Evolutionary conservation across 352 stramenopile genomes (phyloP).

Genomic region (Pythium sukuiense): DNA sequence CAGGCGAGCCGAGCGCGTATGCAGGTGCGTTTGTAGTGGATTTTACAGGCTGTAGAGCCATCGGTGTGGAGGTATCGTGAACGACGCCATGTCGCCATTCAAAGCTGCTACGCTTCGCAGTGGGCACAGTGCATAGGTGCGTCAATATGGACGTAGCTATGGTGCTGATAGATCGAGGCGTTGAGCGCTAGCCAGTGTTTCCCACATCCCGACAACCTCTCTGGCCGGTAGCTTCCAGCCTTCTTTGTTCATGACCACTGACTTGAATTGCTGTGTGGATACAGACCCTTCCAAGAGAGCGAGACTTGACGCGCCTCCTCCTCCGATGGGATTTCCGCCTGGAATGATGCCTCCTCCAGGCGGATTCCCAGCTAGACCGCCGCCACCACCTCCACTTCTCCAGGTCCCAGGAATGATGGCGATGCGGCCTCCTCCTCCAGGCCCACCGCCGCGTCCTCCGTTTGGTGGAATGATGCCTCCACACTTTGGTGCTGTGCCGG

Average conservation of each 20-base stretch:
- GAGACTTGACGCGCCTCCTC: constrained; percentile 36
- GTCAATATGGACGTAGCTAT: constrained; percentile 5
- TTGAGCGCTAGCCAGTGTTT: not conserved
- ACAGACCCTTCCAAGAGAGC: constrained; percentile 43
- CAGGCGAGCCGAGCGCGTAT: constrained; percentile 39
- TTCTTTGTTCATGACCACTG: not conserved
- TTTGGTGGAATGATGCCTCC: constrained; percentile 32
- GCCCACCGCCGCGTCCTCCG: constrained; percentile 32
- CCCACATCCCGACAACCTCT: not conserved
- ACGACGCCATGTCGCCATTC: not conserved
- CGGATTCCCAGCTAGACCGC: constrained; percentile 37
- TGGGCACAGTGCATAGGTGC: constrained; percentile 18
- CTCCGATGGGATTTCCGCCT: constrained; percentile 44
- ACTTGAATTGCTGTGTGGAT: not conserved
- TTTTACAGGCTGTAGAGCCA: not conserved
- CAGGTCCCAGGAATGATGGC: constrained; percentile 46
- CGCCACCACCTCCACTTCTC: constrained; percentile 48
- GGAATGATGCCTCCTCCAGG: constrained; percentile 47
- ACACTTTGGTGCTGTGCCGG: constrained; percentile 22
- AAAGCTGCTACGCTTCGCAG: not conserved
- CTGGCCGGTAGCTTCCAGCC: not conserved
- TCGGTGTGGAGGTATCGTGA: not conserved
- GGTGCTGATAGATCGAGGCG: not conserved
- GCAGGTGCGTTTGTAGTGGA: constrained; percentile 15
- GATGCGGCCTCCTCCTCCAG: constrained; percentile 53